A percentile compares a stretch with the other conserved stretches of the same genome.
Evolutionary conservation across 164 flowering plant genomes (phyloP).

Genomic region (Nelumbo lutea): DNA sequence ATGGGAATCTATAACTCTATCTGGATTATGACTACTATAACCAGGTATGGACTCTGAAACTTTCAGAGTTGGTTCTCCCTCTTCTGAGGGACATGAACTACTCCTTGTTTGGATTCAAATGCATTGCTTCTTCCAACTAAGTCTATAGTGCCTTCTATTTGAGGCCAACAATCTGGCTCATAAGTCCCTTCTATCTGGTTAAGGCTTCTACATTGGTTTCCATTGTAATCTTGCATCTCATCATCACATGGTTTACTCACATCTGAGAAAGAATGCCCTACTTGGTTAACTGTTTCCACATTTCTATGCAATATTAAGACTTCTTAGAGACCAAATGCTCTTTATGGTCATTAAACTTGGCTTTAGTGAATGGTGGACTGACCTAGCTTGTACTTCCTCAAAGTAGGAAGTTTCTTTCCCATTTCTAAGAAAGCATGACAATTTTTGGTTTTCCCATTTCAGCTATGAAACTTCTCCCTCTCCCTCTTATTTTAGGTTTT

Average conservation of each 20-base stretch:
- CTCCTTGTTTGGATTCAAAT: conserved; percentile 14
- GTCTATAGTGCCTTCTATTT: conserved; percentile 13
- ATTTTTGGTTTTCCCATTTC: conserved; percentile 3
- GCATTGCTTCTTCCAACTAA: conserved; percentile 9
- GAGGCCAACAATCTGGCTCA: conserved; percentile 3
- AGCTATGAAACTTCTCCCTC: too few relatives aligned
- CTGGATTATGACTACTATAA: conserved; percentile 12
- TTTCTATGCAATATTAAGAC: conserved; percentile 14
- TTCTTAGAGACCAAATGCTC: conserved; percentile 18
- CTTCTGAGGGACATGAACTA: conserved; percentile 2
- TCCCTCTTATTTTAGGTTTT: too few relatives aligned
- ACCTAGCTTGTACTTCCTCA: conserved; percentile 20
- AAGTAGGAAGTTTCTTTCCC: conserved; percentile 18
- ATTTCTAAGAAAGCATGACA: conserved; percentile 14
- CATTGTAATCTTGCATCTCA: conserved; percentile 2
- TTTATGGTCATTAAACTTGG: conserved; percentile 11
- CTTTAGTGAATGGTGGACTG: conserved; percentile 12
- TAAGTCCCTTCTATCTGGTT: not conserved
- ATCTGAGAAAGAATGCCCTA: conserved; percentile 14
- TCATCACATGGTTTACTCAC: conserved; percentile 17
- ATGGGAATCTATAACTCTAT: conserved; percentile 15
- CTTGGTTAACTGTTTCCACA: conserved; percentile 23
- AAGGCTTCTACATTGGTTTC: conserved; percentile 11
- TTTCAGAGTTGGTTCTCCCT: conserved; percentile 18
- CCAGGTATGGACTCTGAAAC: conserved; percentile 9